Evolutionary conservation across 805 yeast genomes (phyloP).

Genomic region (Tetrapisispora taiwanensis): DNA sequence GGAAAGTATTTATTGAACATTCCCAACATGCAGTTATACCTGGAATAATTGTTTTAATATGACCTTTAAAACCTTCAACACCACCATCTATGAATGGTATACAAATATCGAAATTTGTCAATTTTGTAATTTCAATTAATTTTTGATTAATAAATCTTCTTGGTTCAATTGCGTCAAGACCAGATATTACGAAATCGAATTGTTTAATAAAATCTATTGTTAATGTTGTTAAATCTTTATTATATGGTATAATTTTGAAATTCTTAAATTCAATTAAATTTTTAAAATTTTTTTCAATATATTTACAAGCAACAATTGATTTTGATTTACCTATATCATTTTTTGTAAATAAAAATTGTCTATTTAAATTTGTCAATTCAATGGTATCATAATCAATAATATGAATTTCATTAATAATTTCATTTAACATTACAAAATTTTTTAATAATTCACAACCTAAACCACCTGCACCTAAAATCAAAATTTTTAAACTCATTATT

Average conservation of each 20-base stretch:
- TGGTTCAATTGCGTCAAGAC: slow-evolving; percentile 83
- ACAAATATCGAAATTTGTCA: slow-evolving; percentile 36
- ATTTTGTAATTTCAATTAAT: slow-evolving; percentile 53
- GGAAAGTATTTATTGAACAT: slow-evolving; percentile 71
- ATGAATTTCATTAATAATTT: slow-evolving; percentile 51
- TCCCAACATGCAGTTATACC: slow-evolving; percentile 84
- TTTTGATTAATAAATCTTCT: slow-evolving; percentile 79
- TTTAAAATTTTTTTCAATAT: slow-evolving; percentile 35
- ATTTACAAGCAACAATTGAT: slow-evolving; percentile 64
- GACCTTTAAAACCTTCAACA: slow-evolving; percentile 90
- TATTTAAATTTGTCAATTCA: slow-evolving; percentile 78
- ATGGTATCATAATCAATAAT: slow-evolving; percentile 88
- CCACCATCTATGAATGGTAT: slow-evolving; percentile 88
- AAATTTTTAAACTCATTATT: slow-evolving; percentile 32
- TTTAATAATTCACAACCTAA: slow-evolving; percentile 86
- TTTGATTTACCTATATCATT: slow-evolving; percentile 79
- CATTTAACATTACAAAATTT: slow-evolving; percentile 59
- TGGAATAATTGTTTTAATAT: slow-evolving; percentile 78
- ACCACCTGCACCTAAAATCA: slow-evolving; percentile 90
- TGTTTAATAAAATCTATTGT: slow-evolving; percentile 50
- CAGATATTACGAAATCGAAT: slow-evolving; percentile 71
- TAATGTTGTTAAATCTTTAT: slow-evolving; percentile 56
- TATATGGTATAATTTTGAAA: slow-evolving; percentile 43
- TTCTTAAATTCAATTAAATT: slow-evolving; percentile 14
- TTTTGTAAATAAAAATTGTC: slow-evolving; percentile 79